Conservation (phyloP, 441 rosid genomes). For the Kokia cookei region DNA sequence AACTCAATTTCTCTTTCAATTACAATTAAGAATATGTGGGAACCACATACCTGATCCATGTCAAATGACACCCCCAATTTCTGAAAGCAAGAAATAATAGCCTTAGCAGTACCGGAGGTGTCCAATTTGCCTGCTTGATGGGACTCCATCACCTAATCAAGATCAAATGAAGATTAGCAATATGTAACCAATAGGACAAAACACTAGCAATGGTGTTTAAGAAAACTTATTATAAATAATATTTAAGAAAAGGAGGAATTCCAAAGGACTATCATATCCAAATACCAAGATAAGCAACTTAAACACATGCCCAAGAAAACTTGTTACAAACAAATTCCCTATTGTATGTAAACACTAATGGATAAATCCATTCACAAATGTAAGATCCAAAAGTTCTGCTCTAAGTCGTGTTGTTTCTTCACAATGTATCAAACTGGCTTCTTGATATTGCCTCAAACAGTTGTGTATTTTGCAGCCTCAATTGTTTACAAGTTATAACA, state of each 20-base stretch:
- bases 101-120: slow-evolving; percentile 95
- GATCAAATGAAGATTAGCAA: not conserved
- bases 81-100: slow-evolving; percentile 86
- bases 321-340: not conserved
- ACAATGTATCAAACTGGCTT: not conserved
- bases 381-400: not conserved
- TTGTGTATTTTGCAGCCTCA: not conserved
- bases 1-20: not conserved
- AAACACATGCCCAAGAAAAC: no score
- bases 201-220: not conserved
- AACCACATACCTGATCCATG: slow-evolving; percentile 51
- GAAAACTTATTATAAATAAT: not conserved
- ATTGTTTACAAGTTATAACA: not conserved
- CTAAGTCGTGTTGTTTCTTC: not conserved
- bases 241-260: not conserved
- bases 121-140: slow-evolving; percentile 88
- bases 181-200: not conserved
- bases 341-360: not conserved
- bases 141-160: slow-evolving; percentile 83
- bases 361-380: not conserved
- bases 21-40: not conserved
- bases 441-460: not conserved
- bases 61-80: slow-evolving; percentile 77
- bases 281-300: not conserved
- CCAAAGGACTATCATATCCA: not conserved